Conservation (phyloP, 2,329 filamentous ascomycete genomes). For the Aspergillus tanneri region DNA sequence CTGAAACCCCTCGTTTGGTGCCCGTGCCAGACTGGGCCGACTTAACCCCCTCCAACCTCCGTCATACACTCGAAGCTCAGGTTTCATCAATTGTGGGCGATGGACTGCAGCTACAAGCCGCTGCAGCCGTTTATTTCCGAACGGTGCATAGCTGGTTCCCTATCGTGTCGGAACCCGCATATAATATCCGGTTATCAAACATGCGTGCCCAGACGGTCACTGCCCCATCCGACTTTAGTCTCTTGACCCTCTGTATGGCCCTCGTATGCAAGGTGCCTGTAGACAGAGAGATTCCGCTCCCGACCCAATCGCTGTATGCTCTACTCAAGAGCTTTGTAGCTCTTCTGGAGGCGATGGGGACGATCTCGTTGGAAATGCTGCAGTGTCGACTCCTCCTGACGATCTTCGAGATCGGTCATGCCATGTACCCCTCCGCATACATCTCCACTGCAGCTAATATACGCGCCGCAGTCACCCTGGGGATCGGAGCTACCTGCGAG, state of each 20-base stretch:
- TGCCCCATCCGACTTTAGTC: background rate
- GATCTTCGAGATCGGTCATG: slow-evolving; percentile 1
- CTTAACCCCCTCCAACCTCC: background rate
- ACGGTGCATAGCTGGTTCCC: slow-evolving; percentile 4
- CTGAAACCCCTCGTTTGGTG: background rate
- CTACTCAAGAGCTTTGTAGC: slow-evolving; percentile 2
- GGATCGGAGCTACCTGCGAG: background rate
- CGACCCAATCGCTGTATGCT: slow-evolving; percentile 1
- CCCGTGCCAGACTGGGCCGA: background rate
- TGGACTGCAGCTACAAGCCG: background rate
- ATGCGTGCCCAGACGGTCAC: background rate
- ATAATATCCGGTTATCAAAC: background rate
- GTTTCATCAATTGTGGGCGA: background rate
- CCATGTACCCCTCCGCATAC: slow-evolving; percentile 2
- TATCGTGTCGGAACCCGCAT: background rate
- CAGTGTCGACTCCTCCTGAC: slow-evolving; percentile 1
- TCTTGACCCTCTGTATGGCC: slow-evolving; percentile 1
- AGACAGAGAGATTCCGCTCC: background rate
- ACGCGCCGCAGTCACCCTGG: background rate
- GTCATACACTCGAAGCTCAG: background rate
- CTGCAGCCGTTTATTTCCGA: background rate
- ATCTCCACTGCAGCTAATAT: slow-evolving; percentile 4
- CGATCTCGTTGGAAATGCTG: background rate
- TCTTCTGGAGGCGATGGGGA: background rate
- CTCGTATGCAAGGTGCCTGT: background rate